Evolutionary conservation across 495 filamentous ascomycete species (phyloP).

Genomic region (Pseudevernia furfuracea): DNA sequence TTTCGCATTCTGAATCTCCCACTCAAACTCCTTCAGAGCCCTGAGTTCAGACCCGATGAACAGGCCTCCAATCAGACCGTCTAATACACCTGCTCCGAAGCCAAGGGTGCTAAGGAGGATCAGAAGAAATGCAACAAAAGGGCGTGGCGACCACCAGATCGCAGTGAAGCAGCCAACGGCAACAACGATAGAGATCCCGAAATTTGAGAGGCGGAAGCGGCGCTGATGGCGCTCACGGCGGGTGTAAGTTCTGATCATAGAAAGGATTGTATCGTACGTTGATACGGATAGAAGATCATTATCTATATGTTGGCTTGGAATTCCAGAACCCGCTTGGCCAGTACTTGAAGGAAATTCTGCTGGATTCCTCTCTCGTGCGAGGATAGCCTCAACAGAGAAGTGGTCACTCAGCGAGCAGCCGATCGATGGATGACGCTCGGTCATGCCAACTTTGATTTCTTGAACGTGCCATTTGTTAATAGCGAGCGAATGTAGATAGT

Average conservation of each 20-base stretch:
- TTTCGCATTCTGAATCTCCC: slow-evolving; percentile 74
- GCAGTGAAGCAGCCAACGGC: slow-evolving; percentile 65
- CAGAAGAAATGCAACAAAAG: slow-evolving; percentile 73
- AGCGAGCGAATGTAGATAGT: slow-evolving; percentile 25
- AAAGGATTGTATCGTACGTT: slow-evolving; percentile 67
- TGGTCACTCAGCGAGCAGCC: slow-evolving; percentile 86
- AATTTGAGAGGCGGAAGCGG: slow-evolving; percentile 62
- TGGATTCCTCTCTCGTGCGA: slow-evolving; percentile 28
- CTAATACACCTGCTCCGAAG: slow-evolving; percentile 64
- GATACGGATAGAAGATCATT: slow-evolving; percentile 35
- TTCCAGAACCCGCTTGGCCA: background rate
- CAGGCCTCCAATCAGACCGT: slow-evolving; percentile 77
- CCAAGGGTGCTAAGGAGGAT: slow-evolving; percentile 70
- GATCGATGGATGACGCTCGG: slow-evolving; percentile 68
- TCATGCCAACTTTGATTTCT: slow-evolving; percentile 67
- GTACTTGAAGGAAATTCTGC: background rate
- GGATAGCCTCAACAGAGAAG: slow-evolving; percentile 70
- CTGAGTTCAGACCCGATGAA: slow-evolving; percentile 79
- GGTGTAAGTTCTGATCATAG: slow-evolving; percentile 57
- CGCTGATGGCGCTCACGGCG: slow-evolving; percentile 62
- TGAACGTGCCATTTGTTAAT: slow-evolving; percentile 56
- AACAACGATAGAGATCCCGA: slow-evolving; percentile 54
- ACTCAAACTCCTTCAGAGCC: slow-evolving; percentile 87
- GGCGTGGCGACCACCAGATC: slow-evolving; percentile 74
- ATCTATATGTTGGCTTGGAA: background rate